Percentiles rank a stretch among this genome's conserved stretches.
These are phyloP conservation scores for Pyrenophora teres DNA, from an alignment of 2,329 filamentous ascomycete species.

Conservation along the genomic window DNA sequence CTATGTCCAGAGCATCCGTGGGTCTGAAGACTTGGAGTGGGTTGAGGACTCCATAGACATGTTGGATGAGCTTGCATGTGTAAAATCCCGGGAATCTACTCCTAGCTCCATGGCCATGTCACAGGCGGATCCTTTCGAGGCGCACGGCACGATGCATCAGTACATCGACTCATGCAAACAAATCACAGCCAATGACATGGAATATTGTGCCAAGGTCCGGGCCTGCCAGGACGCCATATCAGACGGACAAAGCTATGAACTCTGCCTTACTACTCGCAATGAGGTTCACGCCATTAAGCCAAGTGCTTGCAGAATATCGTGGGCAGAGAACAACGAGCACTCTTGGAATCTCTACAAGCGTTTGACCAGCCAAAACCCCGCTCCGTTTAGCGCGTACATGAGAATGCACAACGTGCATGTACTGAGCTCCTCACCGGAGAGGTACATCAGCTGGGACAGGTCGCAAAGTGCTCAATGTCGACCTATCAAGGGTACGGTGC, in stretches of 20 bases:
- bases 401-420: constrained; percentile 68
- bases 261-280: constrained; percentile 80
- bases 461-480: constrained; percentile 74
- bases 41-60: constrained; percentile 45
- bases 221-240: constrained; percentile 73
- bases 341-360: constrained; percentile 73
- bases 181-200: constrained; percentile 16
- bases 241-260: constrained; percentile 81
- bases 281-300: constrained; percentile 55
- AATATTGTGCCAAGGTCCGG: constrained; percentile 70
- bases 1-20: constrained; percentile 70
- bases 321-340: constrained; percentile 40
- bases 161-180: constrained; percentile 34
- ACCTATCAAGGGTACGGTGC: constrained; percentile 97
- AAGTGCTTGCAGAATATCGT: constrained; percentile 29
- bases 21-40: constrained; percentile 52
- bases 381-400: constrained; percentile 83
- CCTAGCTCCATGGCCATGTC: constrained; percentile 33
- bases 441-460: constrained; percentile 75
- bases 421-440: constrained; percentile 83
- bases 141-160: constrained; percentile 29
- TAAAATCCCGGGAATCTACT: constrained; percentile 37
- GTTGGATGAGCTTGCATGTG: constrained; percentile 37
- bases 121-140: constrained; percentile 39
- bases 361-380: constrained; percentile 73